Conservation (phyloP, 352 stramenopile species). For the Phytophthora sansomeana region DNA sequence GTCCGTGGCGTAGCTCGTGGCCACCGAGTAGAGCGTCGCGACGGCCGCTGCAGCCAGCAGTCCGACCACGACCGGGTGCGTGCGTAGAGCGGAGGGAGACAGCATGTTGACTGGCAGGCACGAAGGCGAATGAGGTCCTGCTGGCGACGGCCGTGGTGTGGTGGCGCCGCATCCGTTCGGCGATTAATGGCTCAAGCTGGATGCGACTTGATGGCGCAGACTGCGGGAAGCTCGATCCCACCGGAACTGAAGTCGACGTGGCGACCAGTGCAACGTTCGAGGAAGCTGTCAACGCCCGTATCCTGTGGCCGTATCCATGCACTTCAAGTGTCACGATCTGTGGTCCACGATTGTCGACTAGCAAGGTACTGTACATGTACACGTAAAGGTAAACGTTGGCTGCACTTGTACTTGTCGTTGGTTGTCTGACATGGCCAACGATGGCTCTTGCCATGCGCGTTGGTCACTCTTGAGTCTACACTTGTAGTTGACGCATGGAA, state of each 20-base stretch:
- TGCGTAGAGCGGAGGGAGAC: constrained; percentile 18
- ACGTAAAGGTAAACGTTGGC: too few species aligned
- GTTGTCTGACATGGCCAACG: not conserved
- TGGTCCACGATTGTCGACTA: too few species aligned
- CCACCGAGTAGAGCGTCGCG: constrained; percentile 13
- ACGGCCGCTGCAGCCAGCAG: constrained; percentile 28
- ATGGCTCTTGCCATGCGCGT: not conserved
- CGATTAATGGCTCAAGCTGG: constrained; percentile 26
- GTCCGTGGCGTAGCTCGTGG: constrained; percentile 23
- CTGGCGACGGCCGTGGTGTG: not conserved
- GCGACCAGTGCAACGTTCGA: not conserved
- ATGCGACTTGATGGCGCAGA: constrained; percentile 4
- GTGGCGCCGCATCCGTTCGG: not conserved
- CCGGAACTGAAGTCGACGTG: not conserved
- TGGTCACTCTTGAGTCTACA: not conserved
- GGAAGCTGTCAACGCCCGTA: not conserved
- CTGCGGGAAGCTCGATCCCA: not conserved
- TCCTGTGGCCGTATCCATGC: not conserved
- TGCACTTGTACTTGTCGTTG: not conserved
- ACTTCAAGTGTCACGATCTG: not conserved
- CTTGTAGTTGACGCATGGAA: not conserved
- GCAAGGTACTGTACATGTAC: too few species aligned
- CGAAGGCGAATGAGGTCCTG: constrained; percentile 26
- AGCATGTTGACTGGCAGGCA: constrained; percentile 37
- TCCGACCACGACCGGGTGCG: constrained; percentile 33